These are phyloP conservation scores for Aspergillus fumigatiaffinis DNA, from an alignment of 2,329 filamentous ascomycete genomes.

Conservation along the genomic window DNA sequence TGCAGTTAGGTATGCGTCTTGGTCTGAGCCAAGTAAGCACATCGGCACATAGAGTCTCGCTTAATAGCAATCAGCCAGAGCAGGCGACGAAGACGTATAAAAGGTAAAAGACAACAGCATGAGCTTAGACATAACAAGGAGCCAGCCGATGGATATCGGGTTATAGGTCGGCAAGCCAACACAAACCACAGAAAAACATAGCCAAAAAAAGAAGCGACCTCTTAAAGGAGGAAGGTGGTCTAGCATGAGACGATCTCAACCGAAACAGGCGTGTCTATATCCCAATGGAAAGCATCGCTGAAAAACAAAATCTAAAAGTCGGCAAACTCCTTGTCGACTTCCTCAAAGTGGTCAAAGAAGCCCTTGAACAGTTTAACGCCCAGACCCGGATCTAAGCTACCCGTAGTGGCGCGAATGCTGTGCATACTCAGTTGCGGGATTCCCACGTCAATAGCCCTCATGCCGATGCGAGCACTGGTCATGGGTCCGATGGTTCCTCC, in stretches of 20 bases:
- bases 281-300: neutral
- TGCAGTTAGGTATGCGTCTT: too few relatives aligned
- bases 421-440: conserved; percentile 95
- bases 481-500: conserved; percentile 96
- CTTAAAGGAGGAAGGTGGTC: neutral
- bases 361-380: conserved; percentile 86
- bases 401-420: conserved; percentile 82
- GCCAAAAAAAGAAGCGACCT: neutral
- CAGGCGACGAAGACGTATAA: too few relatives aligned
- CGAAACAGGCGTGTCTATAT: neutral
- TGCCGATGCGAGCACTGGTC: conserved; percentile 74
- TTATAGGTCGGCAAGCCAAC: conserved; percentile 1
- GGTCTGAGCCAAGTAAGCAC: too few relatives aligned
- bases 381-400: conserved; percentile 77
- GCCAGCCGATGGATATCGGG: neutral
- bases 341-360: conserved; percentile 82
- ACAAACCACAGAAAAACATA: conserved; percentile 1
- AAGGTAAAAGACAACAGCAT: neutral
- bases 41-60: too few relatives aligned
- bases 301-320: conserved; percentile 25
- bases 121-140: neutral
- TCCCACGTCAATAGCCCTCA: conserved; percentile 80
- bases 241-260: neutral
- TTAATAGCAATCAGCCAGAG: too few relatives aligned
- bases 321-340: conserved; percentile 74